Evolutionary conservation across 1,139 yeast genomes (phyloP).

Genomic region (Hanseniaspora sp.): DNA sequence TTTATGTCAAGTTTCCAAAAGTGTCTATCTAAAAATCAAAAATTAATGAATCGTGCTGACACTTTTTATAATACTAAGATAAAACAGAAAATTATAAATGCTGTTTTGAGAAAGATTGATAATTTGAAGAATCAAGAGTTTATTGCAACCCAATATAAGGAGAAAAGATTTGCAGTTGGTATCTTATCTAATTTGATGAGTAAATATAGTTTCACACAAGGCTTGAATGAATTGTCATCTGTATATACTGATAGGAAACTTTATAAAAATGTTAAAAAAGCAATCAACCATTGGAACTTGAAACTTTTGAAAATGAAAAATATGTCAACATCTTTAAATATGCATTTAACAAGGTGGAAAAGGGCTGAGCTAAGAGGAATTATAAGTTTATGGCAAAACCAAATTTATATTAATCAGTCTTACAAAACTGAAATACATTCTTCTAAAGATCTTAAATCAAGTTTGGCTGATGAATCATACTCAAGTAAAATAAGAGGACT

Average conservation of each 20-base stretch:
- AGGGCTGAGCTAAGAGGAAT: slow-evolving; percentile 32
- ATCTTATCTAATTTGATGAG: background rate
- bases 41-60: background rate
- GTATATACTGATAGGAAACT: background rate
- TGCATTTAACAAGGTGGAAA: slow-evolving; percentile 31
- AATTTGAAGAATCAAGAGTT: background rate
- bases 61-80: background rate
- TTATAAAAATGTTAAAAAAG: background rate
- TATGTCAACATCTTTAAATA: slow-evolving; percentile 28
- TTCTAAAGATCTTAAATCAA: background rate
- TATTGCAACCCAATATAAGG: background rate
- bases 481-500: background rate
- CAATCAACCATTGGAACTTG: slow-evolving; percentile 28
- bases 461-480: background rate
- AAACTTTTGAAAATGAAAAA: slow-evolving; percentile 27
- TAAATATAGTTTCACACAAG: background rate
- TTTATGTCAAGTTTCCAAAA: background rate
- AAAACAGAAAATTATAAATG: background rate
- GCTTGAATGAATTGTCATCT: background rate
- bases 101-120: background rate
- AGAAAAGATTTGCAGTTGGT: background rate
- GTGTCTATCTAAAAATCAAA: background rate
- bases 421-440: background rate
- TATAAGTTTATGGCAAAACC: slow-evolving; percentile 29
- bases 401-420: slow-evolving; percentile 16